Evolutionary conservation across 139 green algal species (phyloP).

Genomic region (Dunaliella primolecta): DNA sequence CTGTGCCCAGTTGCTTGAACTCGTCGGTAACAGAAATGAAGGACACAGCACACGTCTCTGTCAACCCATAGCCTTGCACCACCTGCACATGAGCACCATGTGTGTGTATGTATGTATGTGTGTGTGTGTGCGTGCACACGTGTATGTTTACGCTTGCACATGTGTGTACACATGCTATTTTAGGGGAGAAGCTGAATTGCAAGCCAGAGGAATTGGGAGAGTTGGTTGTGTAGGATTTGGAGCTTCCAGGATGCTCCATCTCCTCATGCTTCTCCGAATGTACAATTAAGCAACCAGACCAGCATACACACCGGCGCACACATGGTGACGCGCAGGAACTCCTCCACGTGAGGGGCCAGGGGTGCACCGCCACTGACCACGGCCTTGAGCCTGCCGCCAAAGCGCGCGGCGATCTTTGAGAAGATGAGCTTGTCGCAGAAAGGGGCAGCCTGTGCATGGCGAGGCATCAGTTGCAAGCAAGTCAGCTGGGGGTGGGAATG

Average conservation of each 20-base stretch:
- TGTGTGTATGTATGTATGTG: constrained; percentile 5
- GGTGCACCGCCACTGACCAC: constrained; percentile 82
- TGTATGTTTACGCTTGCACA: constrained; percentile 10
- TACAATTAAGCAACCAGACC: background rate
- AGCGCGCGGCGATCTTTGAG: constrained; percentile 63
- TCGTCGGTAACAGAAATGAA: constrained; percentile 64
- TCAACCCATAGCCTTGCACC: constrained; percentile 87
- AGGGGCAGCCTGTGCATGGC: constrained; percentile 48
- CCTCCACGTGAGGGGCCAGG: constrained; percentile 82
- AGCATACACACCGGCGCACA: constrained; percentile 56
- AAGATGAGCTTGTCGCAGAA: constrained; percentile 90
- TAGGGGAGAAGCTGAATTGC: background rate
- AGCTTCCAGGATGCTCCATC: background rate
- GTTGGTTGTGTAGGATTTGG: background rate
- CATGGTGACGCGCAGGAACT: constrained; percentile 80
- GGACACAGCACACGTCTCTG: constrained; percentile 80
- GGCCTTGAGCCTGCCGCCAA: constrained; percentile 73
- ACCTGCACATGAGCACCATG: no score
- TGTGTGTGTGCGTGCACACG: background rate
- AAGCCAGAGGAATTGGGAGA: background rate
- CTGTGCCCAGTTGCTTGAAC: constrained; percentile 35
- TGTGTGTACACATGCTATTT: no score
- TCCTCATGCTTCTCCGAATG: background rate
- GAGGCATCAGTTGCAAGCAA: no score
- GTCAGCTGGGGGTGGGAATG: no score